Base-by-base conservation (phyloP, 2,329 filamentous ascomycete genomes). In the Verticillium klebahnii region DNA sequence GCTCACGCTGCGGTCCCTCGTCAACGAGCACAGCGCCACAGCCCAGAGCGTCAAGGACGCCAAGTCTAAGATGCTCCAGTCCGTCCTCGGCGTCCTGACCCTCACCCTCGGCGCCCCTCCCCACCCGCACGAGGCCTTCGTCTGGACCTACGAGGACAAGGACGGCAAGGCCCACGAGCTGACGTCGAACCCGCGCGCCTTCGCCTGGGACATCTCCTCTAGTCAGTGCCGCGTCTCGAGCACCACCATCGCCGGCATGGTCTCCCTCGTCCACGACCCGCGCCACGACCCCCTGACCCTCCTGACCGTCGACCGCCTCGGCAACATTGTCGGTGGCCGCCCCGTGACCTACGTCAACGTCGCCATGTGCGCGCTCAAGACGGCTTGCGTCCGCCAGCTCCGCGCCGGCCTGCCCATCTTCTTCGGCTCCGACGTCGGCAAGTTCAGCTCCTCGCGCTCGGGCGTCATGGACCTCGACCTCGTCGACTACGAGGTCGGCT, bases 371-470 rank as follows among this genome's bases (percentile, higher is more conserved):
- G 79, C 84, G 0, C 87, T 96, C 67, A 96, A 96, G 75, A 71
- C 78, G 0, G 87, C 89, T 0, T 90, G 89, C 68, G 85, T 96
- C 57, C 80, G 84, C 34, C 95, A 93, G 91, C 84, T 96, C 57
- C 85, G 86, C 70, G 87, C 88, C 12, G 92, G 91, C 1, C 77
- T 91, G 5, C 92, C 93, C 11, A 85, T 96, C 58, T 96, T 96
- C 82, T 96, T 97, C 72, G 93, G 93, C 61, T 90, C 85, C 58
- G 93, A 97, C 69, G 92, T 96, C 0, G 92, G 92, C 65, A 91
- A 96, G 73, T 93, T 89, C 74, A 90, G 86, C 61, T 88, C 93
- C 71, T 79, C 77, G 0, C 69, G 68, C 1, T 81, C 82, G 2
- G 92, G 92, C 17, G 86, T 96, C 71, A 93, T 96, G 90, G 92